Conservation (phyloP, 1,284 basidiomycete genomes). For the Cerrena zonata region DNA sequence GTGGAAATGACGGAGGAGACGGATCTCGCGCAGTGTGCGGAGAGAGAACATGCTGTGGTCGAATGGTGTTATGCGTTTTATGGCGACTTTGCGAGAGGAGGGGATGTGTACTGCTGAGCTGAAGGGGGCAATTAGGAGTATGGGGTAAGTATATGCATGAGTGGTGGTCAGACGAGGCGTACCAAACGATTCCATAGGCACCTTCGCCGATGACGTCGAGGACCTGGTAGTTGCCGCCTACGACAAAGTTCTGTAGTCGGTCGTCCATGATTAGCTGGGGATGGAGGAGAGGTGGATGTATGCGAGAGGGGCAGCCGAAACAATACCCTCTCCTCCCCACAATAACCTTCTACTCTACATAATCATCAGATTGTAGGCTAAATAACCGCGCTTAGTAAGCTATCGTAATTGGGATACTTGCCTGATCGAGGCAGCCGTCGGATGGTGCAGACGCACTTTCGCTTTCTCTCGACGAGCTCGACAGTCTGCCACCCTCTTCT, state of each 20-base stretch:
- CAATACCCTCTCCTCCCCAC: background rate
- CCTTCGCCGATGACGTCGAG: constrained; percentile 82
- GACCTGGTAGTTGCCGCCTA: constrained; percentile 61
- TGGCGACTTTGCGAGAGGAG: constrained; percentile 55
- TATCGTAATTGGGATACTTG: too few species aligned
- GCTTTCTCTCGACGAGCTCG: constrained; percentile 7
- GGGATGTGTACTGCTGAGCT: constrained; percentile 67
- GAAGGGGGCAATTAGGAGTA: background rate
- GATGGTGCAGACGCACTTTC: too few species aligned
- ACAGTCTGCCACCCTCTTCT: constrained; percentile 7
- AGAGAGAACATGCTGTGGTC: constrained; percentile 86
- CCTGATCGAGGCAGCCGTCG: background rate
- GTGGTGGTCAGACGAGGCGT: constrained; percentile 11
- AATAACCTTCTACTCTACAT: background rate
- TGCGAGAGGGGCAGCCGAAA: too few species aligned
- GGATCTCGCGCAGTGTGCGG: constrained; percentile 78
- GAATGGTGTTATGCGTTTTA: constrained; percentile 81
- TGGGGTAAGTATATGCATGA: background rate
- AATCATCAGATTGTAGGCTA: too few species aligned
- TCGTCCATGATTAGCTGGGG: constrained; percentile 29
- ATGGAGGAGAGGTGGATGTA: background rate
- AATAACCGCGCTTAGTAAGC: too few species aligned
- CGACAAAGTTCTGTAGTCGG: constrained; percentile 51
- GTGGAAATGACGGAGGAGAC: constrained; percentile 86
- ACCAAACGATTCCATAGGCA: constrained; percentile 73